Base-by-base conservation (phyloP, 768 basidiomycete genomes). In the Neoboletus magnificus region DNA sequence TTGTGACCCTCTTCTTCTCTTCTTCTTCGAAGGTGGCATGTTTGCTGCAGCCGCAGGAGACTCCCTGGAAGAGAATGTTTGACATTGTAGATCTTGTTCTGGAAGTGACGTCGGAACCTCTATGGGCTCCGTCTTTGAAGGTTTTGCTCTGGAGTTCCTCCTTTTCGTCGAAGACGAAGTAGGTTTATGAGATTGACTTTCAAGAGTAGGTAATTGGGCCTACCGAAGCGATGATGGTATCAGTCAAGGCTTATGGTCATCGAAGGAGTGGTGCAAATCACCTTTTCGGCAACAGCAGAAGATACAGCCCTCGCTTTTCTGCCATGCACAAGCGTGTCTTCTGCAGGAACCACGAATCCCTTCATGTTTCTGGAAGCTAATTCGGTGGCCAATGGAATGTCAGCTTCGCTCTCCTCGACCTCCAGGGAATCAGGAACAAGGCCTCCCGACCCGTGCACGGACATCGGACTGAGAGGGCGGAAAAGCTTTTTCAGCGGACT, bases 41-140 rank as follows among this genome's bases (percentile, higher is more conserved):
- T 50, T 55, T 18, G 48, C 48, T 23, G 45, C 29, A 44, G 48
- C 27, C 22, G 33, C 39, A 44, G 56, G 63, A 36, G 49, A 50
- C 36, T 55, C 57, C 32, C 16, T 53, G 33, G 50, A 50, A 42
- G 60, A 52, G 12, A 37, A 45, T 7, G 55, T 27, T n/a, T 63
- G 56, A 18, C 32, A 42, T 16, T 60, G 62, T 33, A 65, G 62
- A 41, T 83, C 81, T 63, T 85, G 80, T 37, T 80, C 78, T 4
- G 85, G 83, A 42, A 82, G 71, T 18, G 86, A 88, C 0, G 85
- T 85, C 7, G 84, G 84, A 13, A 86, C 68, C 50, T 77, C 71
- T 10, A 62, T 64, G 44, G 54, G 63, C 54, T 78, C 76, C 32
- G 20, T 40, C 48, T 64, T 68, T 5, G 56, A 52, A 25, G 46